Percentiles rank a stretch among this genome's conserved stretches.
These are phyloP conservation scores for Favolaschia claudopus DNA, from an alignment of 768 basidiomycete species.

Conservation along the genomic window DNA sequence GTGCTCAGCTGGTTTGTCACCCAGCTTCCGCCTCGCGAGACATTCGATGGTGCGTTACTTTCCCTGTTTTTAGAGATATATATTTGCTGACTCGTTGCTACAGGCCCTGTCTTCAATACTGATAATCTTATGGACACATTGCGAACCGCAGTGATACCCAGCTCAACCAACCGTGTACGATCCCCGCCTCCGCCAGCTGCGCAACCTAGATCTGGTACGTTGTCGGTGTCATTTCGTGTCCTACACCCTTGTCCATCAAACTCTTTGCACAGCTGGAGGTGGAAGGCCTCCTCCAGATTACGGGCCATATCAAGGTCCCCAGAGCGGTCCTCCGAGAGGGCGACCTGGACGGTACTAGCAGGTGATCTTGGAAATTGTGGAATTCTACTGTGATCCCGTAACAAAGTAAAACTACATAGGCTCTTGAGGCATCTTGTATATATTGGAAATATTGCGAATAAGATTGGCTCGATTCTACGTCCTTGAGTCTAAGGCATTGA, in stretches of 20 bases:
- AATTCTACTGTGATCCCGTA: too few species aligned
- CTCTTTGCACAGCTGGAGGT: constrained; percentile 54
- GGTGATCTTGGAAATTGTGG: too few species aligned
- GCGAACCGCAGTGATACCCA: constrained; percentile 82
- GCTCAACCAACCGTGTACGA: constrained; percentile 54
- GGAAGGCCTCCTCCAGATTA: constrained; percentile 88
- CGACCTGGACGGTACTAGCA: constrained; percentile 38
- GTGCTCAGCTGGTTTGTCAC: constrained; percentile 88
- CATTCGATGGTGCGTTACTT: constrained; percentile 83
- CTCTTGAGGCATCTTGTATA: too few species aligned
- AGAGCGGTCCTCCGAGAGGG: constrained; percentile 45
- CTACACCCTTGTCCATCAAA: constrained; percentile 8
- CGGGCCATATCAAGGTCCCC: constrained; percentile 85
- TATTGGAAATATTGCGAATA: too few species aligned
- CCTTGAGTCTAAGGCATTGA: too few species aligned
- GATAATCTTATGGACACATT: constrained; percentile 91
- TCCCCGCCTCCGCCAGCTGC: constrained; percentile 67
- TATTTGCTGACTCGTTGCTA: constrained; percentile 8
- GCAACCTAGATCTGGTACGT: constrained; percentile 58
- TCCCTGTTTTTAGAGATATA: constrained; percentile 10
- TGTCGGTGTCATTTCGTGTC: neutral
- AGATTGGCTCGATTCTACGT: too few species aligned
- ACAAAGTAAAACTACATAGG: too few species aligned
- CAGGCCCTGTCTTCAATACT: constrained; percentile 89
- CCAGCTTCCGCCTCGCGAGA: constrained; percentile 69